Base-by-base conservation (phyloP, 805 yeast species). In the Metschnikowia koreensis region DNA sequence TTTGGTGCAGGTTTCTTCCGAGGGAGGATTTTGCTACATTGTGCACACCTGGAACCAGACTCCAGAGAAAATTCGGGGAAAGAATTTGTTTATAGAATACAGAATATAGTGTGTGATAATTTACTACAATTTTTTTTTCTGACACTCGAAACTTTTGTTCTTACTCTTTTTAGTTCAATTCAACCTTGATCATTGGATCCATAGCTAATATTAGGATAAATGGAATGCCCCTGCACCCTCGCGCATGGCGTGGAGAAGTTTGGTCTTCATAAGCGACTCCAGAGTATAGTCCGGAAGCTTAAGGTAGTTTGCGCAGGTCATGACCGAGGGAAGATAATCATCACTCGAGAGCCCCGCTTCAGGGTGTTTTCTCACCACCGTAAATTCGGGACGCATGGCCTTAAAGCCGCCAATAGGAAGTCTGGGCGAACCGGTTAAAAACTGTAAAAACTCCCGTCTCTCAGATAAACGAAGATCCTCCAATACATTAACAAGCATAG, bases 261-360 rank as follows among this genome's bases (percentile, higher is more conserved):
- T 74, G 33, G 73, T 64, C 46, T 66, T 72, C 85, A 94, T 77
- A 1, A 88, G 68, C 15, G 76, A 83, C 52, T 76, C 79, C 36
- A 80, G 71, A 3, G 89, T 79, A 65, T 93, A 94, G 56, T 87
- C 81, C 6, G 99, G 98, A 17, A 94, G 71, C 66, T 93, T 93
- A 58, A 93, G 75, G 64, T 93, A 94, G 65, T 93, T 93, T 3
- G 96, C 97, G 74, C 99, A 93, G 0, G 99, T 93, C 99, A 93
- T 93, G 2, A 94, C 99, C 69, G 97, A 89, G 1, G 99, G 98
- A 51, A 94, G 74, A 63, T 86, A 91, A 54, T 84, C 90, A 67
- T 93, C 96, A 6, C 88, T 79, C 11, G 71, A 68, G 27, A 81
- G 65, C 0, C 84, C 86, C 44, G 80, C 83, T 47, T 93, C 98